Evolutionary conservation across 306 rosid genomes (phyloP).

Genomic region (Corylus americana): DNA sequence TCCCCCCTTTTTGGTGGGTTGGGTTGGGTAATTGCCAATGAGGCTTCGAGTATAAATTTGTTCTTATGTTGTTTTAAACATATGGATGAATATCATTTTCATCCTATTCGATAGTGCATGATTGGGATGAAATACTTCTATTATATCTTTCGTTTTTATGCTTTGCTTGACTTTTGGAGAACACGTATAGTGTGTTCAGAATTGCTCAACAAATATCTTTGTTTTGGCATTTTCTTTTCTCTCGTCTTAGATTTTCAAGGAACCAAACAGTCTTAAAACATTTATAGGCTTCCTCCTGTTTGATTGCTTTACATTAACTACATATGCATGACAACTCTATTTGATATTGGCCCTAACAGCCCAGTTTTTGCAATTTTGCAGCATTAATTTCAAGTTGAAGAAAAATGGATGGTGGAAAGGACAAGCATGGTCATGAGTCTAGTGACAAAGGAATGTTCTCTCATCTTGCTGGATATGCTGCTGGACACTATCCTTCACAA

Average conservation of each 20-base stretch:
- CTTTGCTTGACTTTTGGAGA: background rate
- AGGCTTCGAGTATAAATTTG: background rate
- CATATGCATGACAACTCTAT: background rate
- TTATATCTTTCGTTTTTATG: background rate
- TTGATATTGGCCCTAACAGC: background rate
- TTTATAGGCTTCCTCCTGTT: background rate
- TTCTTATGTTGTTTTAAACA: background rate
- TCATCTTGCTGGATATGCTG: slow-evolving; percentile 28
- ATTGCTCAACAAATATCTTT: background rate
- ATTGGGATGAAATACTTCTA: background rate
- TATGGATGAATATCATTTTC: background rate
- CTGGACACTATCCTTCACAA: slow-evolving; percentile 37
- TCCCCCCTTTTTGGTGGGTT: background rate
- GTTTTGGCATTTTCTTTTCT: background rate
- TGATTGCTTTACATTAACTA: background rate
- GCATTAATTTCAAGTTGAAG: slow-evolving; percentile 16
- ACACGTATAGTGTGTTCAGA: background rate
- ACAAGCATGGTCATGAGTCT: slow-evolving; percentile 28
- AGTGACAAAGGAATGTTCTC: slow-evolving; percentile 30
- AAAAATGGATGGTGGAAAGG: slow-evolving; percentile 37
- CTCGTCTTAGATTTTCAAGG: background rate
- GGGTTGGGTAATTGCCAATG: background rate
- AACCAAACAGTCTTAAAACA: background rate
- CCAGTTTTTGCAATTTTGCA: background rate
- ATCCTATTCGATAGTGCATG: background rate